phyloP scores from a whole-genome alignment of 2,329 filamentous ascomycete genomes.

The Aureobasidium sp. region DNA sequence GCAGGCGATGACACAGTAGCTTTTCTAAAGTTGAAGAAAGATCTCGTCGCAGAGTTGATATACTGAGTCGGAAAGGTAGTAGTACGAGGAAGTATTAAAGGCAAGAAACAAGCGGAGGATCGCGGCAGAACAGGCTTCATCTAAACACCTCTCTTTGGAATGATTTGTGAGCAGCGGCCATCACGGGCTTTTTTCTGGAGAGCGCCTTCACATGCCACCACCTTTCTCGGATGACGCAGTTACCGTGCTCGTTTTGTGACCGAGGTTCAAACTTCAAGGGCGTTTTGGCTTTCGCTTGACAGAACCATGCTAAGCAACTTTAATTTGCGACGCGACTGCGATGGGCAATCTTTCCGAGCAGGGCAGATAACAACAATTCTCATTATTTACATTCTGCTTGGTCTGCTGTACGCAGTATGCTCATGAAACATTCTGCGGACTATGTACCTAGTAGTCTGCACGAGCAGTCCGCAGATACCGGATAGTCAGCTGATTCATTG shows the following conservation, averaged over 20 bases:
- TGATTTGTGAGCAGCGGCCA: slow-evolving; percentile 2
- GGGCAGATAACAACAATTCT: background rate
- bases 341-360: background rate
- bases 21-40: background rate
- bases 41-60: background rate
- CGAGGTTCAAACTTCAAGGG: background rate
- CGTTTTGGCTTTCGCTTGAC: slow-evolving; percentile 1
- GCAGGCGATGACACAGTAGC: background rate
- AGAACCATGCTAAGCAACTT: background rate
- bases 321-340: background rate
- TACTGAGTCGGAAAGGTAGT: background rate
- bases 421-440: no score
- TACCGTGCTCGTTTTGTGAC: background rate
- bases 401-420: no score
- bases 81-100: background rate
- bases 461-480: no score
- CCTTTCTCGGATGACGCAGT: slow-evolving; percentile 2
- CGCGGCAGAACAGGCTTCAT: background rate
- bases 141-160: background rate
- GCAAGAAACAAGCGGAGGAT: background rate
- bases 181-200: background rate
- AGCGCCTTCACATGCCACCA: background rate
- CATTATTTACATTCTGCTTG: background rate
- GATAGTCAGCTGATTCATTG: background rate
- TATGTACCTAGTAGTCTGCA: no score